Evolutionary conservation across 2,329 filamentous ascomycete genomes (phyloP), one percentile per base, ranked within the genome.

Genomic region (Colletotrichum higginsianum): DNA sequence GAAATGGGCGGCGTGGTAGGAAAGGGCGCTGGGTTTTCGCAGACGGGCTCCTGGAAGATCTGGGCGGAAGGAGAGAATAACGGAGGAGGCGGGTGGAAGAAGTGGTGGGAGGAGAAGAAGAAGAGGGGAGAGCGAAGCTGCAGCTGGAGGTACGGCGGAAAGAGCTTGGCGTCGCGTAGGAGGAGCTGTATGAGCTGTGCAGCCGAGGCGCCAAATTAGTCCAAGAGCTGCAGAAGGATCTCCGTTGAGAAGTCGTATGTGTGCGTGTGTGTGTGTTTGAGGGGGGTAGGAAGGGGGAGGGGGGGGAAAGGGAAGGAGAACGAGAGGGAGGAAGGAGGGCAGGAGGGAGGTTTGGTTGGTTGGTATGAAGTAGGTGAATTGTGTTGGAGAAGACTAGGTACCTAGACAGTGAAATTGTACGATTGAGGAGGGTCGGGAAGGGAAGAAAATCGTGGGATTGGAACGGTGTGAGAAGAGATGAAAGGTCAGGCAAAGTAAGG

Each of bases 21-120:
- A 78, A 91, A 91, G 53, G 87, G 85, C 62, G 82, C 83, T 64
- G 84, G 86, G 68, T 86, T 88, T 76, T 86, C 83, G 83, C 90
- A 92, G 76, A 88, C 84, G 30, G 84, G 84, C 72, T 84, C 84
- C 74, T 84, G 78, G 67, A 80, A 77, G 65, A 78, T 67, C 61
- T 82, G 79, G 69, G 84, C 84, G 18, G 82, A 79, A 47, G 85
- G 85, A 61, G 86, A 87, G 71, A 82, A 84, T 58, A 82, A 73
- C 70, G 79, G 75, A 64, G 69, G 58, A 60, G 66, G 55, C 71
- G 74, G 75, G 68, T 79, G 73, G 69, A 82, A 77, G 72, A 81
- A 78, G 76, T 53, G 56, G 55, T 62, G 67, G 15, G 71, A 64
- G 64, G 62, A 47, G 47, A 73, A 73, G 67, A 12, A 38, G 35